Percentiles rank a stretch among this genome's conserved stretches.
Evolutionary conservation across 1,139 yeast species (phyloP).

Genomic region (Yamadazyma pseudoaaseri): DNA sequence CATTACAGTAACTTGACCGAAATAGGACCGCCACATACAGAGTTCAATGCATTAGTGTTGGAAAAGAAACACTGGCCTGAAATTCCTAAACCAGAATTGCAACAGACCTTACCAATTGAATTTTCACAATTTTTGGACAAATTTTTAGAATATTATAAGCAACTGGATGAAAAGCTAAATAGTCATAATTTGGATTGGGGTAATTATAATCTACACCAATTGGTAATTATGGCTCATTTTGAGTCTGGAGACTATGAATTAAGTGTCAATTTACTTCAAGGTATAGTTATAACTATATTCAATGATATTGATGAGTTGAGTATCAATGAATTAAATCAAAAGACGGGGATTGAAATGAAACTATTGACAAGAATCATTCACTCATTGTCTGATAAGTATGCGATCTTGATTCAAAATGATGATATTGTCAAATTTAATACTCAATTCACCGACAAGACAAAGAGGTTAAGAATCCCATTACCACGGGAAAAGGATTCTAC

Average conservation of each 20-base stretch:
- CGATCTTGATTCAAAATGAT: constrained; percentile 20
- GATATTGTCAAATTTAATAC: constrained; percentile 22
- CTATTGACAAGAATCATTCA: constrained; percentile 26
- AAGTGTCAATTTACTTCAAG: constrained; percentile 38
- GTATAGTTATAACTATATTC: constrained; percentile 31
- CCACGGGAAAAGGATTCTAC: constrained; percentile 17
- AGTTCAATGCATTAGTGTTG: constrained; percentile 34
- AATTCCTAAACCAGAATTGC: constrained; percentile 26
- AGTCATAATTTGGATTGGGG: constrained; percentile 30
- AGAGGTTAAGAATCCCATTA: constrained; percentile 32
- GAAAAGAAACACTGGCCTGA: constrained; percentile 44
- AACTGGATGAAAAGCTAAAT: constrained; percentile 17
- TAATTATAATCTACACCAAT: constrained; percentile 34
- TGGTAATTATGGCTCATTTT: constrained; percentile 29
- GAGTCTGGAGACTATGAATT: constrained; percentile 33
- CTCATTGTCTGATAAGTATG: constrained; percentile 32
- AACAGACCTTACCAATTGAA: constrained; percentile 17
- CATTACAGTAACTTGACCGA: constrained; percentile 15
- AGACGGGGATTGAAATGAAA: constrained; percentile 26
- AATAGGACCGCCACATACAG: constrained; percentile 13
- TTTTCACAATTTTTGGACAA: constrained; percentile 15
- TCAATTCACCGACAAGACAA: constrained; percentile 28
- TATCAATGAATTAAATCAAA: constrained; percentile 18
- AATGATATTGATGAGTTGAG: constrained; percentile 20
- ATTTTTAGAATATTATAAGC: constrained; percentile 18